A percentile compares a stretch with the other conserved stretches of the same genome.
phyloP scores from a whole-genome alignment of 306 rosid species.

The Vachellia pachyceras region DNA sequence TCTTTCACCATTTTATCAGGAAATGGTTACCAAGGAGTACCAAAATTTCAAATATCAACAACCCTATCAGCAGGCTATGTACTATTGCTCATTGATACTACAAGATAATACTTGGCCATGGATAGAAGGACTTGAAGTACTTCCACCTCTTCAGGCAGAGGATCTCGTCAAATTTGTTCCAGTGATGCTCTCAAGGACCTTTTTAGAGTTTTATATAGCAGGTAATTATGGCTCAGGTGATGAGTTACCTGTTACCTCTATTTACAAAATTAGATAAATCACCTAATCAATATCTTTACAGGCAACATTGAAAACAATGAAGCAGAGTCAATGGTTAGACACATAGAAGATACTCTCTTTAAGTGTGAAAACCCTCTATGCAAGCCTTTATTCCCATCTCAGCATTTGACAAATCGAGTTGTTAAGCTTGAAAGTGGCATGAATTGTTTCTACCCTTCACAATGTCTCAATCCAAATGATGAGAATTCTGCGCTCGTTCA shows the following conservation, averaged over 20 bases:
- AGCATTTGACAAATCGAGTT: conserved; percentile 71
- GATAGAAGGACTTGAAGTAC: conserved; percentile 77
- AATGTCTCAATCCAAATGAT: conserved; percentile 84
- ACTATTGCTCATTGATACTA: conserved; percentile 75
- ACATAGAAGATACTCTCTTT: conserved; percentile 71
- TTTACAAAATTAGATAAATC: conserved; percentile 18
- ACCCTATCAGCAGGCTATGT: conserved; percentile 93
- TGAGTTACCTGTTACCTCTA: conserved; percentile 34
- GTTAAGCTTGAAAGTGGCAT: conserved; percentile 80
- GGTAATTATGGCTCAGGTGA: conserved; percentile 52
- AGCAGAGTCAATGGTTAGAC: conserved; percentile 70
- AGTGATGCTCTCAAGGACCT: conserved; percentile 83
- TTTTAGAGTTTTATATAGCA: conserved; percentile 77
- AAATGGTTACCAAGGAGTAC: conserved; percentile 78
- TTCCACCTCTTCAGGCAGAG: conserved; percentile 77
- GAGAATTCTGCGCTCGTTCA: conserved; percentile 91
- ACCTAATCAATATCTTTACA: conserved; percentile 33
- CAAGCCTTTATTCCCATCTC: conserved; percentile 77
- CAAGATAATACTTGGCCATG: conserved; percentile 77
- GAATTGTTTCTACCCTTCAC: conserved; percentile 65
- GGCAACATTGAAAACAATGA: conserved; percentile 82
- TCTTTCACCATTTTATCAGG: conserved; percentile 54
- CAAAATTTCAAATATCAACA: conserved; percentile 85
- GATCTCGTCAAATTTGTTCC: conserved; percentile 88
- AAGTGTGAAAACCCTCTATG: conserved; percentile 60